phyloP scores from a whole-genome alignment of 768 basidiomycete genomes.

The Lactarius sp. region DNA sequence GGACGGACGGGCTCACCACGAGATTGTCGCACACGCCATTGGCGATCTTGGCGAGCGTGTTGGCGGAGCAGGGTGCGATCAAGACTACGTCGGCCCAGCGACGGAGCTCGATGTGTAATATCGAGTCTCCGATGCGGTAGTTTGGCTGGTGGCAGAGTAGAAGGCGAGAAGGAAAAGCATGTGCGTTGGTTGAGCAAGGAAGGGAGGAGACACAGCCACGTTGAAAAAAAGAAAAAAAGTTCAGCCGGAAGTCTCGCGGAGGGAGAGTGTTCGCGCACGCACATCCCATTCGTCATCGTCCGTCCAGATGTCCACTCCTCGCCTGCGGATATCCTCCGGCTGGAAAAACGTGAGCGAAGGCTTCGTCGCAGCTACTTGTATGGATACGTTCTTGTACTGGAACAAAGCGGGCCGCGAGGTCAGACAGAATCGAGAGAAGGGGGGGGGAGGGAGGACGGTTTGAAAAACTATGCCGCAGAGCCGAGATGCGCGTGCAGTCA shows the following conservation, averaged over 20 bases:
- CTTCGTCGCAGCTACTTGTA: constrained; percentile 83
- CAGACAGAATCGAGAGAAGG: no score
- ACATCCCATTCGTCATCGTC: constrained; percentile 95
- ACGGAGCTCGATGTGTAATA: constrained; percentile 91
- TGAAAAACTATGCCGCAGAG: not conserved
- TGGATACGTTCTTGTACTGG: constrained; percentile 68
- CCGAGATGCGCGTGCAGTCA: not conserved
- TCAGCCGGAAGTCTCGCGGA: constrained; percentile 5
- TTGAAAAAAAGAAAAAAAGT: not conserved
- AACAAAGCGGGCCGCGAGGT: not conserved
- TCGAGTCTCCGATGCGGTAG: constrained; percentile 82
- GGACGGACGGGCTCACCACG: constrained; percentile 42
- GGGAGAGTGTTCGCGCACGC: constrained; percentile 29
- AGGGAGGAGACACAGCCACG: not conserved
- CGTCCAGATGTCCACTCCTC: constrained; percentile 70
- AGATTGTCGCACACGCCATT: constrained; percentile 88
- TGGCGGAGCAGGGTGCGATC: constrained; percentile 94
- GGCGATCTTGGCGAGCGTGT: constrained; percentile 91
- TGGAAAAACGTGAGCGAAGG: constrained; percentile 74
- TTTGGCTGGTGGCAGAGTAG: constrained; percentile 43
- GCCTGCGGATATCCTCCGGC: constrained; percentile 42
- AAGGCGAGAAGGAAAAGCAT: not conserved
- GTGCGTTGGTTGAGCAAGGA: not conserved
- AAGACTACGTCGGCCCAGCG: constrained; percentile 95
- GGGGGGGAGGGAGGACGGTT: not conserved